Evolutionary conservation across 202 grass and related monocot species (phyloP).

Genomic region (Carex arenaria): DNA sequence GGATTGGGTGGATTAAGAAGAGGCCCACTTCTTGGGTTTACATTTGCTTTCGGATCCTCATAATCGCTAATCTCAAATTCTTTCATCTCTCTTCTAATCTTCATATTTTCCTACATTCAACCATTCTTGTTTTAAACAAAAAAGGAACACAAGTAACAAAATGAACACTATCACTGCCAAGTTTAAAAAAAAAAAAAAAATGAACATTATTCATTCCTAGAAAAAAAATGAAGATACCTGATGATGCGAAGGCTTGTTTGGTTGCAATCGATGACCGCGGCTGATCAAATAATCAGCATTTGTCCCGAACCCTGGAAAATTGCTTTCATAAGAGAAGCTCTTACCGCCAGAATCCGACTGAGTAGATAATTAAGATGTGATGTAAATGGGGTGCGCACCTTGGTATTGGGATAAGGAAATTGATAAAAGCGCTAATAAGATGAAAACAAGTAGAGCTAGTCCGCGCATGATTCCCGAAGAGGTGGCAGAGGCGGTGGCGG

Average conservation of each 20-base stretch:
- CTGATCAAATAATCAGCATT: conserved; percentile 41
- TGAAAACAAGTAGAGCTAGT: conserved; percentile 18
- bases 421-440: conserved; percentile 24
- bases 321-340: background rate
- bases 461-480: background rate
- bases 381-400: conserved; percentile 5
- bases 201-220: too few species aligned
- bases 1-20: conserved; percentile 22
- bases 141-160: too few species aligned
- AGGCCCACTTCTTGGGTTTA: conserved; percentile 47
- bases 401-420: conserved; percentile 26
- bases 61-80: conserved; percentile 46
- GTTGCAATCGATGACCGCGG: conserved; percentile 3
- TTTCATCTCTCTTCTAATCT: conserved; percentile 28
- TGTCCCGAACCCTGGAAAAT: conserved; percentile 31
- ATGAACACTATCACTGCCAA: too few species aligned
- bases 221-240: conserved; percentile 3
- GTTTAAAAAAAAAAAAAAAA: background rate
- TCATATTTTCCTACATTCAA: background rate
- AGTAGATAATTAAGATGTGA: too few species aligned
- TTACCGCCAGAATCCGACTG: too few species aligned
- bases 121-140: too few species aligned
- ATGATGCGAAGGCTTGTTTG: conserved; percentile 5
- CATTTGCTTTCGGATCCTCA: conserved; percentile 47
- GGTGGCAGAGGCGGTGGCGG: too few species aligned